A percentile compares a stretch with the other conserved stretches of the same genome.
These are phyloP conservation scores for Solanum appendiculatum DNA, from an alignment of 257 asterid species.

Conservation along the genomic window DNA sequence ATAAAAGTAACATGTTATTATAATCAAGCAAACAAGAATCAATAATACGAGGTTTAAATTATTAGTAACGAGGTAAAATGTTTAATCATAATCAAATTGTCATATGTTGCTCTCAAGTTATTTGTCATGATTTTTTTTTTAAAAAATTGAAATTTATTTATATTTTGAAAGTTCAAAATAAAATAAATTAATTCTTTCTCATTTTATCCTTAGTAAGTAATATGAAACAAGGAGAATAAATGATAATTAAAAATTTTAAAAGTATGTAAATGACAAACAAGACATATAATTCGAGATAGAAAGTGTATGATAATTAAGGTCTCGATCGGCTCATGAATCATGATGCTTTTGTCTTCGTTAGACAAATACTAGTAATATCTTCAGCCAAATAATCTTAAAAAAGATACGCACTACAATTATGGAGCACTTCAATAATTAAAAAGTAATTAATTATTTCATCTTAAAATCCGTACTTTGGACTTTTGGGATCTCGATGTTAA, in stretches of 20 bases:
- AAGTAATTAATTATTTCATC: neutral
- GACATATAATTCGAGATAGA: no score
- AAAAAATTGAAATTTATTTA: no score
- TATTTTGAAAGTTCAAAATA: no score
- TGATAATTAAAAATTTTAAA: no score
- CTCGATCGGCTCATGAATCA: neutral
- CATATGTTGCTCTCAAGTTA: neutral
- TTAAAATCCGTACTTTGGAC: neutral
- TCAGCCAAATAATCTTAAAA: neutral
- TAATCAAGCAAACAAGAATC: no score
- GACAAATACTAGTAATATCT: neutral
- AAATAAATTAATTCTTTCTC: no score
- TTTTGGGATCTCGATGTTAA: slow-evolving; percentile 10
- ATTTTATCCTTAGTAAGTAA: neutral
- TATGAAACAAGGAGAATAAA: no score
- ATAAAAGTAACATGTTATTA: neutral
- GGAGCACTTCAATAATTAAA: neutral
- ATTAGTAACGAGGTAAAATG: neutral
- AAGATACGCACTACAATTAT: neutral
- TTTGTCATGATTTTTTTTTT: fast-evolving
- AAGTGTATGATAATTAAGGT: no score
- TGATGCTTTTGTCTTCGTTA: neutral
- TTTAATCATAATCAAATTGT: neutral
- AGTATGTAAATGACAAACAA: fast-evolving
- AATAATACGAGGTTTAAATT: neutral